Evolutionary conservation across 345 rosid species (phyloP).

Genomic region (Excoecaria cochinchinensis): DNA sequence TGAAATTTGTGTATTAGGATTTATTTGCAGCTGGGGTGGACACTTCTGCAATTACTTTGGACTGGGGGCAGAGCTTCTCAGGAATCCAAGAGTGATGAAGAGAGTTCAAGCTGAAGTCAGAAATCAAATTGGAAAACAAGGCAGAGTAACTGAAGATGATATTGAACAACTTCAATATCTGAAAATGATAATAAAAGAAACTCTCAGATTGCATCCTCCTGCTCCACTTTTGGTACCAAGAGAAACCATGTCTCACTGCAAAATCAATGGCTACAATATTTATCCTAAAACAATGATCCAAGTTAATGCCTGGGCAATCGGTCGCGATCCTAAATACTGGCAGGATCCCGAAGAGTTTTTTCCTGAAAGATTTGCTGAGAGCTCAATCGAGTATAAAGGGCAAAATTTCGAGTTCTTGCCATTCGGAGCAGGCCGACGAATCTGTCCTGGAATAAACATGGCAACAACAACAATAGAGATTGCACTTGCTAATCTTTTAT

Average conservation of each 20-base stretch:
- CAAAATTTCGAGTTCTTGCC: conserved; percentile 49
- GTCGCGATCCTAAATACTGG: conserved; percentile 47
- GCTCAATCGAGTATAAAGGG: conserved; percentile 44
- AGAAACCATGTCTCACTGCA: conserved; percentile 31
- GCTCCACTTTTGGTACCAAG: conserved; percentile 46
- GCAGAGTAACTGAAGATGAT: too few species aligned
- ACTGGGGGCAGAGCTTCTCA: too few species aligned
- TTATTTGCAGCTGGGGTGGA: too few species aligned
- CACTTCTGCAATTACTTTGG: too few species aligned
- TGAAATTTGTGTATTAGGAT: too few species aligned
- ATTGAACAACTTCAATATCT: too few species aligned
- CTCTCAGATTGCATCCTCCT: conserved; percentile 20
- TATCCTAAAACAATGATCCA: conserved; percentile 35
- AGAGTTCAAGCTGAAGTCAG: too few species aligned
- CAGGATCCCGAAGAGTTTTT: conserved; percentile 36
- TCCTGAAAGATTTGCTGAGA: conserved; percentile 46
- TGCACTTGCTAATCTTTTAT: conserved; percentile 39
- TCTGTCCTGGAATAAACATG: conserved; percentile 45
- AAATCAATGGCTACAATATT: conserved; percentile 42
- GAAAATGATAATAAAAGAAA: too few species aligned
- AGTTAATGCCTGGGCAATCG: conserved; percentile 48
- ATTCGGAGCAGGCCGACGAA: conserved; percentile 56
- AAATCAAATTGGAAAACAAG: too few species aligned
- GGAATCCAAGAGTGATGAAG: too few species aligned
- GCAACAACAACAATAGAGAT: conserved; percentile 33